Evolutionary conservation across 2,329 filamentous ascomycete species (phyloP).

Genomic region (Furcasterigmium sp.): DNA sequence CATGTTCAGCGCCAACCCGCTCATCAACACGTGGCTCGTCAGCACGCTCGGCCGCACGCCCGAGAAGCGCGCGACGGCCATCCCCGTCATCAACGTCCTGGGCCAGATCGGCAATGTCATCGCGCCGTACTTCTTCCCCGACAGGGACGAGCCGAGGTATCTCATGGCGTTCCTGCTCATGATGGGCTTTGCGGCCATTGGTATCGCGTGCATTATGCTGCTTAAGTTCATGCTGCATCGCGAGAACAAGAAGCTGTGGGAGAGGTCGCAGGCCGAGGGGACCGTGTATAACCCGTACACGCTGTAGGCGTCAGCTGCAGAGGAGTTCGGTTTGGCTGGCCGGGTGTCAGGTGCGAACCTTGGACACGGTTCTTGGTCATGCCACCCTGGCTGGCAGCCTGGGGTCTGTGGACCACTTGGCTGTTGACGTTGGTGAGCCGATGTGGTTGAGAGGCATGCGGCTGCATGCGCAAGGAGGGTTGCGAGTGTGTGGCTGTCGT

Average conservation of each 20-base stretch:
- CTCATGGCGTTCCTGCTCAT: constrained; percentile 30
- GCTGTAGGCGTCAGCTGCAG: not conserved
- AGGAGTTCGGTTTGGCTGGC: too few species aligned
- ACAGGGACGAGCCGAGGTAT: constrained; percentile 31
- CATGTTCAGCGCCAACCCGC: constrained; percentile 26
- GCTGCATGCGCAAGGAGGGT: too few species aligned
- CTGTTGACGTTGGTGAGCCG: too few species aligned
- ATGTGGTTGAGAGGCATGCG: too few species aligned
- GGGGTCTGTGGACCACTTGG: too few species aligned
- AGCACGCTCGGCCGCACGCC: constrained; percentile 32
- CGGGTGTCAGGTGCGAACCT: too few species aligned
- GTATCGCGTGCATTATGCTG: constrained; percentile 17
- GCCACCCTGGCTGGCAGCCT: too few species aligned
- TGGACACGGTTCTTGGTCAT: too few species aligned
- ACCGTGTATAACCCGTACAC: constrained; percentile 1
- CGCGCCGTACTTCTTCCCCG: constrained; percentile 35
- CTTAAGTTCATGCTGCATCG: not conserved
- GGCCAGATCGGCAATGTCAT: constrained; percentile 27
- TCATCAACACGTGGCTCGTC: constrained; percentile 32
- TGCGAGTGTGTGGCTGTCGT: too few species aligned
- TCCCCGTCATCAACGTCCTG: constrained; percentile 21
- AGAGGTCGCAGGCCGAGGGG: not conserved
- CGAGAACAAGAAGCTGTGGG: not conserved
- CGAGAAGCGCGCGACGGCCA: constrained; percentile 33
- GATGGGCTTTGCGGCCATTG: constrained; percentile 23